These are phyloP conservation scores for Kwoniella heveanensis DNA, from an alignment of 768 basidiomycete genomes.

Conservation along the genomic window DNA sequence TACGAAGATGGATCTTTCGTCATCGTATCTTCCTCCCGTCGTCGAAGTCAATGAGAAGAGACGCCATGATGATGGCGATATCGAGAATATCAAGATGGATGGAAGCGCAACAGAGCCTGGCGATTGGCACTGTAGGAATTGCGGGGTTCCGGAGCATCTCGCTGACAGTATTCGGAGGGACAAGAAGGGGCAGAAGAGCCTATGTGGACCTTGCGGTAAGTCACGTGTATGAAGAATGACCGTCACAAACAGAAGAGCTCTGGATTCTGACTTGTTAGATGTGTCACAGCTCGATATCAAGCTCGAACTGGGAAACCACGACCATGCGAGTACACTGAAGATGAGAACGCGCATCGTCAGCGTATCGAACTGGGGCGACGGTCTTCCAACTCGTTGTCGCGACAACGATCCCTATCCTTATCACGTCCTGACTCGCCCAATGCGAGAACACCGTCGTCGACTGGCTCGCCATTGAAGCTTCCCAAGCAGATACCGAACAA, in stretches of 20 bases:
- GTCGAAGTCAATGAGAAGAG: slow-evolving; percentile 59
- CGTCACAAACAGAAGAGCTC: too few relatives aligned
- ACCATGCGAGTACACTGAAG: slow-evolving; percentile 32
- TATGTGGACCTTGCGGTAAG: slow-evolving; percentile 91
- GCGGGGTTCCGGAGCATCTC: slow-evolving; percentile 84
- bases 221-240: slow-evolving; percentile 17
- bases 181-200: slow-evolving; percentile 82
- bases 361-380: slow-evolving; percentile 11
- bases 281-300: slow-evolving; percentile 13
- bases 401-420: not conserved
- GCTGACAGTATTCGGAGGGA: slow-evolving; percentile 85
- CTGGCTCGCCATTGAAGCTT: not conserved
- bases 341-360: slow-evolving; percentile 17
- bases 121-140: slow-evolving; percentile 89
- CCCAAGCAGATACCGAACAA: not conserved
- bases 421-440: not conserved
- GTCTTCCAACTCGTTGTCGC: not conserved
- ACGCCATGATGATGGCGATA: slow-evolving; percentile 43
- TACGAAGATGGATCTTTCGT: not conserved
- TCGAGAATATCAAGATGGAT: not conserved
- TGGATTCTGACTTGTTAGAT: too few relatives aligned
- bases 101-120: slow-evolving; percentile 40
- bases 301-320: slow-evolving; percentile 26
- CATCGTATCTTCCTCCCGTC: slow-evolving; percentile 63
- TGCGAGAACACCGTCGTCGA: not conserved